phyloP scores from a whole-genome alignment of 306 rosid genomes.

The Cercis canadensis region DNA sequence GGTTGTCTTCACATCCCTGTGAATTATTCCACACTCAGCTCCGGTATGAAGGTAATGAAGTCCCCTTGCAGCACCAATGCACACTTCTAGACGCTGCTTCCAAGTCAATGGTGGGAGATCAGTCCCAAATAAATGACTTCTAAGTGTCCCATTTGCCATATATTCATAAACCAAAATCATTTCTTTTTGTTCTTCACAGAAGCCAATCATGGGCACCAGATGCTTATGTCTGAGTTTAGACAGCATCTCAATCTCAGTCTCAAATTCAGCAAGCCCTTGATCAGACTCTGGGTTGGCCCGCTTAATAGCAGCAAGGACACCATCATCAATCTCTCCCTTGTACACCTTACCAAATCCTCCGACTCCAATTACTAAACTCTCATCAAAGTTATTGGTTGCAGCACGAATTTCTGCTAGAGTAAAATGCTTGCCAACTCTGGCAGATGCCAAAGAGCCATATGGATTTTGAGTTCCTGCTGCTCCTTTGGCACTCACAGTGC shows the following conservation, averaged over 20 bases:
- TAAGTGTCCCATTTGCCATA: conserved; percentile 93
- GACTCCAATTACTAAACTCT: conserved; percentile 80
- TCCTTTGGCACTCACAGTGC: conserved; percentile 61
- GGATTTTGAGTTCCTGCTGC: conserved; percentile 59
- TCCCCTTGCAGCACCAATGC: conserved; percentile 96
- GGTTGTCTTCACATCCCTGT: conserved; percentile 96
- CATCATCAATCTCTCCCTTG: conserved; percentile 82
- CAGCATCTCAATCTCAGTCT: conserved; percentile 99
- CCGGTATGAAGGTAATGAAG: conserved; percentile 98
- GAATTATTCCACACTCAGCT: conserved; percentile 89
- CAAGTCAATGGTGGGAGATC: conserved; percentile 76
- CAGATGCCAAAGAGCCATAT: conserved; percentile 51
- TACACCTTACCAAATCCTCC: conserved; percentile 99
- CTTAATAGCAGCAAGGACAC: conserved; percentile 79
- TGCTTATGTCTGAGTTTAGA: conserved; percentile 95
- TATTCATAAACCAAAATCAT: conserved; percentile 97
- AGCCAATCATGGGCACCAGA: conserved; percentile 90
- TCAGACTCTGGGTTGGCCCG: conserved; percentile 89
- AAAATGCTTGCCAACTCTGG: conserved; percentile 73
- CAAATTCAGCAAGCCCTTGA: conserved; percentile 90
- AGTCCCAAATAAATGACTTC: conserved; percentile 92
- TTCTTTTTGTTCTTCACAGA: conserved; percentile 90
- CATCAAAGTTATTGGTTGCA: conserved; percentile 81
- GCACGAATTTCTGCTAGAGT: conserved; percentile 71
- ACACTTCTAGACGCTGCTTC: conserved; percentile 88